Evolutionary conservation across 345 rosid species (phyloP).

Genomic region (Eucalyptus decipiens): DNA sequence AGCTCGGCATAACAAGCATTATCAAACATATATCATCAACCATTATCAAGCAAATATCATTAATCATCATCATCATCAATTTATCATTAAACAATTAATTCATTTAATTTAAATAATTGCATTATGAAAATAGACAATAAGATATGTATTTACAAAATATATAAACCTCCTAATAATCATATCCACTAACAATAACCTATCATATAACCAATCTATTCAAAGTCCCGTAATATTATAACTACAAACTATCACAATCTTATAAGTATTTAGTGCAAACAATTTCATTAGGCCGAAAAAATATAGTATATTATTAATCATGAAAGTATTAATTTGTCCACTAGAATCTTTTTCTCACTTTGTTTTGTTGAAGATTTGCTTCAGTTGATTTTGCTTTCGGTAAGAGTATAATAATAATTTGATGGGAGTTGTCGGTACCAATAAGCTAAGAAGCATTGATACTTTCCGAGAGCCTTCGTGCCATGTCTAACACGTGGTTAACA

Average conservation of each 20-base stretch:
- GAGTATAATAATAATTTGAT: background rate
- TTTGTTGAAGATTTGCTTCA: background rate
- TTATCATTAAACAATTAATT: background rate
- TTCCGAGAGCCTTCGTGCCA: rapidly evolving
- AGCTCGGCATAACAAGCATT: background rate
- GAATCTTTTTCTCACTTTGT: background rate
- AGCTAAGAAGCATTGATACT: background rate
- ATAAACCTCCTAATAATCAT: background rate
- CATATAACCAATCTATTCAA: background rate
- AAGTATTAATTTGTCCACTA: background rate
- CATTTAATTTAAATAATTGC: background rate
- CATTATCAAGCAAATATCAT: background rate
- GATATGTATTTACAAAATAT: background rate
- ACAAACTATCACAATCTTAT: background rate
- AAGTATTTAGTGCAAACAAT: rapidly evolving
- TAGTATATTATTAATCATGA: background rate
- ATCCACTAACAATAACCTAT: background rate
- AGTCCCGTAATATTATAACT: background rate
- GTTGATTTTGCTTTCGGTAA: background rate
- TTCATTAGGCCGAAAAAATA: background rate
- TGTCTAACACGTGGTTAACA: rapidly evolving
- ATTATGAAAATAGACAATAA: background rate
- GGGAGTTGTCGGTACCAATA: background rate
- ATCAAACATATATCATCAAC: background rate
- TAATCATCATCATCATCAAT: background rate